A percentile compares a stretch with the other conserved stretches of the same genome.
Evolutionary conservation across 106 monocot genomes (phyloP).

Genomic region (Alisma plantagoaquatica): DNA sequence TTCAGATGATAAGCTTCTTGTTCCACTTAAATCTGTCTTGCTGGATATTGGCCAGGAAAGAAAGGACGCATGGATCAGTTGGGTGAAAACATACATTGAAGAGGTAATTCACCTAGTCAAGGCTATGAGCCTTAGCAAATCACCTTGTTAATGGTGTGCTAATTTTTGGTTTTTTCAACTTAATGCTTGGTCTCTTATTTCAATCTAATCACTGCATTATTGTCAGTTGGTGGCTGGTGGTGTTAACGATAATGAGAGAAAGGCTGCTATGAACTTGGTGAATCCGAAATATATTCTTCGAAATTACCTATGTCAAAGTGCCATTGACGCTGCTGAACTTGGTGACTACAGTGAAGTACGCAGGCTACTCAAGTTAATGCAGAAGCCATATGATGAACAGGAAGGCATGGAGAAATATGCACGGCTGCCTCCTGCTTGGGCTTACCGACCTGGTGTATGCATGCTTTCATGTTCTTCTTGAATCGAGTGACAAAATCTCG

Average conservation of each 20-base stretch:
- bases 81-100: slow-evolving; percentile 70
- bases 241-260: slow-evolving; percentile 56
- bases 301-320: slow-evolving; percentile 89
- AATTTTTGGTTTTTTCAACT: background rate
- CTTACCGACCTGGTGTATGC: slow-evolving; percentile 87
- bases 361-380: slow-evolving; percentile 73
- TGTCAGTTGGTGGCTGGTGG: slow-evolving; percentile 58
- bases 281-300: slow-evolving; percentile 90
- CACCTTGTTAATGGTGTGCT: background rate
- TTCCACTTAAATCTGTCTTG: slow-evolving; percentile 67
- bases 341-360: slow-evolving; percentile 82
- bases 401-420: slow-evolving; percentile 96
- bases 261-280: slow-evolving; percentile 74
- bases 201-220: too few relatives aligned
- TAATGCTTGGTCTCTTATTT: background rate
- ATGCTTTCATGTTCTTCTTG: slow-evolving; percentile 98
- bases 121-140: background rate
- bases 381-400: slow-evolving; percentile 80
- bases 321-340: slow-evolving; percentile 90
- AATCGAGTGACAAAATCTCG: too few relatives aligned
- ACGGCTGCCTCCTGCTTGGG: slow-evolving; percentile 89
- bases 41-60: slow-evolving; percentile 84
- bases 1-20: slow-evolving; percentile 54
- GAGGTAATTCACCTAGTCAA: slow-evolving; percentile 36
- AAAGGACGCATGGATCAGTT: slow-evolving; percentile 82